Evolutionary conservation across 176 grass and related monocot species (phyloP).

Genomic region (Aegilops tauschii): DNA sequence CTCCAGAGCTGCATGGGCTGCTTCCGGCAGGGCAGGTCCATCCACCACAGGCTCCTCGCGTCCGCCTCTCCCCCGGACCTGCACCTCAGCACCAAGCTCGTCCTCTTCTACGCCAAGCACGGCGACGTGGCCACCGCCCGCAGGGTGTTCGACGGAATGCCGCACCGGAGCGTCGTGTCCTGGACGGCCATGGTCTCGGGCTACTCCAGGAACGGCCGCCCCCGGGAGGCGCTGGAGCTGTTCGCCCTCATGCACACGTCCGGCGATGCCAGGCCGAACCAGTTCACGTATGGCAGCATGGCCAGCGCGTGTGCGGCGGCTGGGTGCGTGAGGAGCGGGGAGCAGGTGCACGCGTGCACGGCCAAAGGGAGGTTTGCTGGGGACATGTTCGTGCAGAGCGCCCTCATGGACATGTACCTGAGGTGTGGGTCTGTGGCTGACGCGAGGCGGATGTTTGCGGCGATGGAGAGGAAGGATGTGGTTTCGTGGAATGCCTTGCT

Average conservation of each 20-base stretch:
- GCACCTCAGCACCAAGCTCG: constrained; percentile 61
- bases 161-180: constrained; percentile 55
- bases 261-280: constrained; percentile 40
- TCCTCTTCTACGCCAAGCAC: constrained; percentile 53
- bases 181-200: constrained; percentile 82
- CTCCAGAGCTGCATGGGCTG: constrained; percentile 61
- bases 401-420: constrained; percentile 74
- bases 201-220: constrained; percentile 39
- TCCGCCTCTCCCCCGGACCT: constrained; percentile 21
- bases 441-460: constrained; percentile 44
- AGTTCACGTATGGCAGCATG: constrained; percentile 70
- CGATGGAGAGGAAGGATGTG: constrained; percentile 57
- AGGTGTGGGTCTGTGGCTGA: constrained; percentile 51
- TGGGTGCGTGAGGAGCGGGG: constrained; percentile 47
- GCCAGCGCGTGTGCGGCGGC: constrained; percentile 34
- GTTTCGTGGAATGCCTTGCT: constrained; percentile 82
- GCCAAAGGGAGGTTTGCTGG: constrained; percentile 54
- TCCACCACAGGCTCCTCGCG: constrained; percentile 31
- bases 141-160: constrained; percentile 67
- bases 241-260: constrained; percentile 48
- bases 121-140: constrained; percentile 35
- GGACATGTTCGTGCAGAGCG: constrained; percentile 79
- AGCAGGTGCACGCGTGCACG: constrained; percentile 62
- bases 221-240: constrained; percentile 50
- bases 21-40: constrained; percentile 37